Conservation (phyloP, 2,329 filamentous ascomycete genomes). For the Aureobasidium sp. region DNA sequence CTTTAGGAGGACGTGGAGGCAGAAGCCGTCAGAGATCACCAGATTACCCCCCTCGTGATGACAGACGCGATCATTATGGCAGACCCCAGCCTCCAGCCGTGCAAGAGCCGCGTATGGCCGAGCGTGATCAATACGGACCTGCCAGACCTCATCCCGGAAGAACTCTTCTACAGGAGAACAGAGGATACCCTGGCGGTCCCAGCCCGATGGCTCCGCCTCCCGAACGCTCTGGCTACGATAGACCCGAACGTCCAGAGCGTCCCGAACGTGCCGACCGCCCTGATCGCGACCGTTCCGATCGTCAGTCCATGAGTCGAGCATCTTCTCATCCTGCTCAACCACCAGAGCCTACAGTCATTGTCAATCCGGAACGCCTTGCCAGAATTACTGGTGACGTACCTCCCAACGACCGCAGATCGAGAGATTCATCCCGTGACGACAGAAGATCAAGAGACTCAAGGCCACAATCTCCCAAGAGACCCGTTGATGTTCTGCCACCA, state of each 20-base stretch:
- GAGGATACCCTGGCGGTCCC: conserved; percentile 2
- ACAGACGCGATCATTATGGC: conserved; percentile 15
- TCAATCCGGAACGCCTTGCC: conserved; percentile 40
- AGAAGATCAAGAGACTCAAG: conserved; percentile 19
- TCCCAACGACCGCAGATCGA: conserved; percentile 17
- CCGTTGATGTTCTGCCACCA: conserved; percentile 32
- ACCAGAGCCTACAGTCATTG: conserved; percentile 15
- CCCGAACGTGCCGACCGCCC: background rate
- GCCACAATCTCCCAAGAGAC: conserved; percentile 19
- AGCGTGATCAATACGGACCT: conserved; percentile 9
- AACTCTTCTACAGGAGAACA: conserved; percentile 6
- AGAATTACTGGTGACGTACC: conserved; percentile 31
- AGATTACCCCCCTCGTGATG: conserved; percentile 29
- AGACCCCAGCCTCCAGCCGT: background rate
- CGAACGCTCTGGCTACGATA: background rate
- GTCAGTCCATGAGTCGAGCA: background rate
- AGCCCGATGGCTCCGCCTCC: conserved; percentile 10
- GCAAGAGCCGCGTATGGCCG: background rate
- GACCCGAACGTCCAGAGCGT: background rate
- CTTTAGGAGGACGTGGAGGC: conserved; percentile 19
- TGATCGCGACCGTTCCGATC: conserved; percentile 14
- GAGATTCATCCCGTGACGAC: conserved; percentile 23
- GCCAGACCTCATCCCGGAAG: conserved; percentile 8
- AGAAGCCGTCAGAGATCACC: conserved; percentile 34
- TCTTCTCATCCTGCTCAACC: conserved; percentile 3